These are phyloP conservation scores for Ceratocystis albifundus DNA, from an alignment of 2,329 filamentous ascomycete genomes.

Conservation along the genomic window DNA sequence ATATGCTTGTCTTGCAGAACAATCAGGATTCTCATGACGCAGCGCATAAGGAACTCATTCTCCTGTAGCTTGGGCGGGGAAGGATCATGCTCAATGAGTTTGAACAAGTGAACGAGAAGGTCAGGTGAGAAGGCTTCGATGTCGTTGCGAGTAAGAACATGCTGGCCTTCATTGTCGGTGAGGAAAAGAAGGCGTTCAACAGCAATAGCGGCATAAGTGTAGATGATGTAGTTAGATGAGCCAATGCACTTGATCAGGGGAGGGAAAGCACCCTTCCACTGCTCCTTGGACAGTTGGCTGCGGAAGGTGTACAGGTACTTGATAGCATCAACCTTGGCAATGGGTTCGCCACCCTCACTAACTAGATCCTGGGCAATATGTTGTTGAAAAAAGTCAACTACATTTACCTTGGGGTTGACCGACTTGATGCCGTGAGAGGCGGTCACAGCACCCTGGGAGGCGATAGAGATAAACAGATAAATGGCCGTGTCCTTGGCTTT, in stretches of 20 bases:
- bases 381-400: constrained; percentile 89
- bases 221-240: constrained; percentile 87
- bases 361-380: constrained; percentile 84
- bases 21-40: constrained; percentile 93
- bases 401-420: constrained; percentile 75
- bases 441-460: constrained; percentile 80
- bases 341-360: constrained; percentile 59
- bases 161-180: constrained; percentile 59
- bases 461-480: constrained; percentile 88
- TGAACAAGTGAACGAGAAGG: constrained; percentile 79
- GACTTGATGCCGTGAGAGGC: constrained; percentile 81
- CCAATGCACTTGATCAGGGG: constrained; percentile 84
- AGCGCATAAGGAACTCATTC: constrained; percentile 97
- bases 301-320: constrained; percentile 97
- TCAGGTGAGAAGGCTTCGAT: constrained; percentile 76
- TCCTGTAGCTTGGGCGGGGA: constrained; percentile 91
- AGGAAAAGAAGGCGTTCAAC: constrained; percentile 88
- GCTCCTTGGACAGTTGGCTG: constrained; percentile 79
- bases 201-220: constrained; percentile 92
- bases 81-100: constrained; percentile 72
- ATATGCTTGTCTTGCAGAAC: constrained; percentile 76
- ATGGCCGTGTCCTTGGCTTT: constrained; percentile 97
- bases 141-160: constrained; percentile 67
- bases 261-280: constrained; percentile 83
- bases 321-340: constrained; percentile 94